Base-by-base conservation (phyloP, 345 rosid genomes). In the Erodium maritimum region DNA sequence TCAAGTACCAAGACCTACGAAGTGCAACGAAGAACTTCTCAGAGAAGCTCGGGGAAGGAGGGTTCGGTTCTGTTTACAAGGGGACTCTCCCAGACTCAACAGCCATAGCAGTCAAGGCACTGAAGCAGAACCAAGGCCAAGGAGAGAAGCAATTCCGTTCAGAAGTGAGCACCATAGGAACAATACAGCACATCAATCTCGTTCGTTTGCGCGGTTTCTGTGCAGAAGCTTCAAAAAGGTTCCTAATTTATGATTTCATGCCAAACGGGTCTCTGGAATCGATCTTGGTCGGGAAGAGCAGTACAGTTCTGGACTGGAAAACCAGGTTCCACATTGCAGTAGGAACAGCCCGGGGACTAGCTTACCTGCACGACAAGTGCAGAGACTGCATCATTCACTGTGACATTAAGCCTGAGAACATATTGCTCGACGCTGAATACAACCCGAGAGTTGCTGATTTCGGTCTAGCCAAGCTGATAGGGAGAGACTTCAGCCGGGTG, bases 41-140 rank as follows among this genome's bases (percentile, higher is more conserved):
- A 0, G 22, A 54, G 52, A 66, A 52, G 37, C 65, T 69, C 19
- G 78, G 78, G 0, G 33, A 63, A 24, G 77, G 74, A 5, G 74
- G 77, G 9, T 73, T 73, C 19, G 73, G 78, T 21, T 63, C 62
- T 19, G 68, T 69, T 1, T 69, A 65, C 51, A 10, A 34, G 54
- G 74, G 74, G 13, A 61, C 50, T 6, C 50, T 69, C n/a, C 23
- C 22, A 2, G 59, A 66, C 48, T 57, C 71, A 6, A 45, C 50
- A 5, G 46, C 5, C 33, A 23, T 69, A 21, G 74, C 78, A 16
- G 71, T 73, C 23, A 73, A 73, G 68, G 45, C 61, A 42, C 63
- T 73, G 11, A 42, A 42, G 14, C 20, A 56, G 52, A 17, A 54
- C 11, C 55, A 48, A 17, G 37, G 42, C 11, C 71, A 67, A 37